Percentiles rank a stretch among this genome's conserved stretches.
phyloP scores from a whole-genome alignment of 495 filamentous ascomycete species.

The Neurospora sp. region DNA sequence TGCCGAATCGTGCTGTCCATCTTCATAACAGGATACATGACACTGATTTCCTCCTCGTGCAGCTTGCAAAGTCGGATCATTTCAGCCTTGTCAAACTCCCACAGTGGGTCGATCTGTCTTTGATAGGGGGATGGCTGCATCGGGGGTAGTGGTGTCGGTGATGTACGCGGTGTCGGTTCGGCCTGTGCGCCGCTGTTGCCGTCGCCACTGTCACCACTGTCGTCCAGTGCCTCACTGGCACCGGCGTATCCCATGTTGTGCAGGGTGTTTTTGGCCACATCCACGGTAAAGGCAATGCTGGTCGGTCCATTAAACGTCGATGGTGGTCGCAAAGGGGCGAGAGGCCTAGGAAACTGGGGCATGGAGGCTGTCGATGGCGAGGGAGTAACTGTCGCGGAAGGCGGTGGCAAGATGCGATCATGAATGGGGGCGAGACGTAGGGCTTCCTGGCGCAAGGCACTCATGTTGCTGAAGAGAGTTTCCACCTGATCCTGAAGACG shows the following conservation, averaged over 20 bases:
- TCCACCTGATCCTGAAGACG: constrained; percentile 81
- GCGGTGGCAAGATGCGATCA: constrained; percentile 25
- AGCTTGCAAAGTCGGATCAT: constrained; percentile 59
- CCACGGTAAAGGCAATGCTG: constrained; percentile 75
- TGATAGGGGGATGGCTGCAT: constrained; percentile 32
- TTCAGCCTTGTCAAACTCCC: constrained; percentile 61
- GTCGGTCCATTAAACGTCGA: constrained; percentile 77
- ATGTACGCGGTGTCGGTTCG: constrained; percentile 42
- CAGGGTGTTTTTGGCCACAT: constrained; percentile 77
- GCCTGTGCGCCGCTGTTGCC: constrained; percentile 27
- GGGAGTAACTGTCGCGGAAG: constrained; percentile 19
- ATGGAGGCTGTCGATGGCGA: constrained; percentile 26
- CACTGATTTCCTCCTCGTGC: constrained; percentile 74
- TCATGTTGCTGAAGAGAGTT: constrained; percentile 58
- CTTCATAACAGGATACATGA: constrained; percentile 77
- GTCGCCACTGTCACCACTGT: constrained; percentile 32
- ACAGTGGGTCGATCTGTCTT: constrained; percentile 55
- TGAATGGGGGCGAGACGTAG: constrained; percentile 32
- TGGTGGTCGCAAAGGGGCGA: constrained; percentile 31
- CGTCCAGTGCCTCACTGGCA: constrained; percentile 43
- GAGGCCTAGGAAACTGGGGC: constrained; percentile 18
- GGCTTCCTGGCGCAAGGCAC: constrained; percentile 44
- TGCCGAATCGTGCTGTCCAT: constrained; percentile 57
- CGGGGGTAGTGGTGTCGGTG: constrained; percentile 24
- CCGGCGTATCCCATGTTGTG: constrained; percentile 80